Percentiles rank a stretch among this genome's conserved stretches.
These are phyloP conservation scores for Xylaria nigripes DNA, from an alignment of 495 filamentous ascomycete species.

Conservation along the genomic window DNA sequence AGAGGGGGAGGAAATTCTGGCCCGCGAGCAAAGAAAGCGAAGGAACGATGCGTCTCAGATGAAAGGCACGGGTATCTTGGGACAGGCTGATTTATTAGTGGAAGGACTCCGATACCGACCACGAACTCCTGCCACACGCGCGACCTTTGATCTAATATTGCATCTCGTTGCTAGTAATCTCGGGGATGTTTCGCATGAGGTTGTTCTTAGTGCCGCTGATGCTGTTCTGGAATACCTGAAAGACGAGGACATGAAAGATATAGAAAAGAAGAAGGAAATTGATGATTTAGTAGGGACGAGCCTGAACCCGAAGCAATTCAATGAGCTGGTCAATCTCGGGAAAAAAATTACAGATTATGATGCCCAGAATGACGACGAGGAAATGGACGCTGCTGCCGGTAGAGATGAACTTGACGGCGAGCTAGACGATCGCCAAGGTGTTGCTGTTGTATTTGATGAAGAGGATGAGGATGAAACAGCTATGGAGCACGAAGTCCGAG, in stretches of 20 bases:
- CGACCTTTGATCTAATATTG: slow-evolving; percentile 91
- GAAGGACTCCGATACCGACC: slow-evolving; percentile 82
- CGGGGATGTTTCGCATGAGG: slow-evolving; percentile 86
- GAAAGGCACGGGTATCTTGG: slow-evolving; percentile 72
- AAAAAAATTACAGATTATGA: slow-evolving; percentile 99
- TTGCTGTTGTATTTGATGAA: slow-evolving; percentile 93
- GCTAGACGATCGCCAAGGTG: slow-evolving; percentile 88
- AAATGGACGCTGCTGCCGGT: slow-evolving; percentile 60
- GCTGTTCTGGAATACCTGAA: slow-evolving; percentile 86
- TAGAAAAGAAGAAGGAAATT: slow-evolving; percentile 96
- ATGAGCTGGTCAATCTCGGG: slow-evolving; percentile 89
- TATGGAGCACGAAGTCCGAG: slow-evolving; percentile 69
- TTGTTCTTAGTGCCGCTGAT: slow-evolving; percentile 92
- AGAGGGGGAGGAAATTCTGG: slow-evolving; percentile 80
- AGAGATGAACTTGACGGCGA: slow-evolving; percentile 55
- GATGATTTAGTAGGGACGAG: slow-evolving; percentile 81
- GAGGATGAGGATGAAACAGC: slow-evolving; percentile 80
- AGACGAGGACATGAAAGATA: slow-evolving; percentile 92
- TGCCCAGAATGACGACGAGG: slow-evolving; percentile 91
- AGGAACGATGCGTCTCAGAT: slow-evolving; percentile 67
- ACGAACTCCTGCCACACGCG: slow-evolving; percentile 82
- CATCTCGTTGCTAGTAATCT: slow-evolving; percentile 82
- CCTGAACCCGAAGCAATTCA: slow-evolving; percentile 86
- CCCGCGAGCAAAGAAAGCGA: slow-evolving; percentile 80
- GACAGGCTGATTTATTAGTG: slow-evolving; percentile 74